phyloP scores from a whole-genome alignment of 306 rosid species.

The Albizia julibrissin region DNA sequence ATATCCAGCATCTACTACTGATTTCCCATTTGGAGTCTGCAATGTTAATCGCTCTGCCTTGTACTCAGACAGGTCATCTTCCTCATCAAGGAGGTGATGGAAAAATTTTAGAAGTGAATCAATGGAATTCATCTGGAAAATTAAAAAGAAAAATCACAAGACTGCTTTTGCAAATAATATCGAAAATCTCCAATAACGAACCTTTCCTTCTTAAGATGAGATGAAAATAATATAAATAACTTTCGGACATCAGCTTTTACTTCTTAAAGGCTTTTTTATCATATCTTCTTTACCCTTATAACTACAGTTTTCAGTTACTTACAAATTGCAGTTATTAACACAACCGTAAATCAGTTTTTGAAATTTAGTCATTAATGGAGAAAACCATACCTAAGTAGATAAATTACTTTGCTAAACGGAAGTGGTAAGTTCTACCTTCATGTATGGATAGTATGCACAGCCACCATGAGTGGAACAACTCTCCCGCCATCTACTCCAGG shows the following conservation, averaged over 20 bases:
- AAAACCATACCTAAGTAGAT: slow-evolving; percentile 1
- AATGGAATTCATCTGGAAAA: slow-evolving; percentile 89
- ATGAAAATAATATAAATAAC: background rate
- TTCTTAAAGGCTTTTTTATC: background rate
- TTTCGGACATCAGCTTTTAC: background rate
- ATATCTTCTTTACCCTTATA: background rate
- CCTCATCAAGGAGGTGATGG: slow-evolving; percentile 60
- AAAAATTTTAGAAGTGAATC: slow-evolving; percentile 82
- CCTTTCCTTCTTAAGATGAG: background rate
- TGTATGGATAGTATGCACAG: slow-evolving; percentile 98
- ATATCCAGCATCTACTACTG: slow-evolving; percentile 90
- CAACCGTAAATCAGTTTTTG: background rate
- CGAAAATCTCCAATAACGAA: background rate
- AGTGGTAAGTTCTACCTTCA: slow-evolving; percentile 70
- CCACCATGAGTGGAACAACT: slow-evolving; percentile 97
- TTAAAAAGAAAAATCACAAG: slow-evolving; percentile 34
- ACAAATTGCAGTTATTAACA: no score
- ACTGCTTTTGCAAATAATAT: slow-evolving; percentile 25
- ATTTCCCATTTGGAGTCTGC: slow-evolving; percentile 82
- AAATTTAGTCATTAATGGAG: slow-evolving; percentile 5
- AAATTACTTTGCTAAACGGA: background rate
- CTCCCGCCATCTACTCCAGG: slow-evolving; percentile 94
- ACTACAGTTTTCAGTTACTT: slow-evolving; percentile 1
- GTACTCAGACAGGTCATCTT: slow-evolving; percentile 46
- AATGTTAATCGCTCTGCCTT: slow-evolving; percentile 73